Conservation (phyloP, 2,329 filamentous ascomycete genomes). For the Aspergillus sp. region DNA sequence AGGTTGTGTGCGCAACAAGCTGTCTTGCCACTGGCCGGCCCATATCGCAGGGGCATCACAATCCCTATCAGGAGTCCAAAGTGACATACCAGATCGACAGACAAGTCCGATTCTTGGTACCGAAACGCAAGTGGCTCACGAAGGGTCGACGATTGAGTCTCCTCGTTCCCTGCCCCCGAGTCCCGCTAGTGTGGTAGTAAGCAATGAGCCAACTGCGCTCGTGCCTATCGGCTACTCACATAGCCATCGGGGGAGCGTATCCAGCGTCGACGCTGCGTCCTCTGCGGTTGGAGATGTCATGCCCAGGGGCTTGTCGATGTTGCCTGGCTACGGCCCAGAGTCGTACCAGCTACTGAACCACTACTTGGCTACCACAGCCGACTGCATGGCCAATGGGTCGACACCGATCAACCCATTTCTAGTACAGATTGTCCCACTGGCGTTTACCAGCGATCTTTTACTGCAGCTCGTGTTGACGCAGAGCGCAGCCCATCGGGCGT, state of each 20-base stretch:
- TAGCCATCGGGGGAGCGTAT: neutral
- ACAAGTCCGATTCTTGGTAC: neutral
- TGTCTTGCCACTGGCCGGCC: slow-evolving; percentile 26
- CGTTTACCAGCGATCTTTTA: slow-evolving; percentile 46
- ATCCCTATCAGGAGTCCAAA: neutral
- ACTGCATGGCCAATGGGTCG: slow-evolving; percentile 50
- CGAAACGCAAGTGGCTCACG: neutral
- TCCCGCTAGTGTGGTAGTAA: neutral
- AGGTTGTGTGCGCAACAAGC: slow-evolving; percentile 28
- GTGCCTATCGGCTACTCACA: neutral
- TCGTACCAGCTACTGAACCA: slow-evolving; percentile 43
- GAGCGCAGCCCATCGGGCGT: slow-evolving; percentile 31
- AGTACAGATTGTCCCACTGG: slow-evolving; percentile 45
- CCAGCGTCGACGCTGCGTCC: slow-evolving; percentile 1
- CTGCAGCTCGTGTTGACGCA: slow-evolving; percentile 49
- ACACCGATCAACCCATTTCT: slow-evolving; percentile 48
- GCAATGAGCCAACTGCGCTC: neutral
- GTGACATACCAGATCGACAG: neutral
- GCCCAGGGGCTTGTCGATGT: slow-evolving; percentile 25
- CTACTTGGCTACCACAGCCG: slow-evolving; percentile 45
- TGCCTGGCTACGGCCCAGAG: slow-evolving; percentile 27
- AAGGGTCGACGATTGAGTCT: neutral
- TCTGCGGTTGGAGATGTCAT: slow-evolving; percentile 18
- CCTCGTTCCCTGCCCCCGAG: neutral
- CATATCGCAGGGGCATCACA: slow-evolving; percentile 11